Base-by-base conservation (phyloP, 371 early-diverging fungal species). In the Parasitella parasitica region DNA sequence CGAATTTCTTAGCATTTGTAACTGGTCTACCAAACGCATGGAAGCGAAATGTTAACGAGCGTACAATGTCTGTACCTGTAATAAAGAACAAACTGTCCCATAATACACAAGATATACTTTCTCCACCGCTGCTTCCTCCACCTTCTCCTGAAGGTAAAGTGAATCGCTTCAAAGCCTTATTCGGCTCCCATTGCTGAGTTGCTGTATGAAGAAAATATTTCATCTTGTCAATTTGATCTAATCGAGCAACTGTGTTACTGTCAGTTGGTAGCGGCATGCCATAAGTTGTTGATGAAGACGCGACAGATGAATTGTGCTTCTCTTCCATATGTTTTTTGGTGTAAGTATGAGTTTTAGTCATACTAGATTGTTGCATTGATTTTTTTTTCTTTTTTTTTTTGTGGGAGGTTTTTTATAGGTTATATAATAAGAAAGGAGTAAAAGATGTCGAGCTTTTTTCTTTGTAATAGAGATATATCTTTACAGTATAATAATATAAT, bases 11-110 rank as follows among this genome's bases (percentile, higher is more conserved):
- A 61, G 93, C 79, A 66, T 94, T 92, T 38, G 77, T 78, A 24
- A 99, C 92, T 11, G 92, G 94, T 18, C 99, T 81, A 54, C 94
- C 89, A 77, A 94, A 90, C 56, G 91, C 91, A 63, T 95, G 92
- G 72, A 99, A 99, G 35, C 99, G 91, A 75, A 93, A 97, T 18
- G 94, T 88, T 3, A 99, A 85, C 1, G 94, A 91, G 34, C 97
- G 92, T 16, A 99, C 98, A 69, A 99, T 99, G 71, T 99, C 99
- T 1, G 99, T 99, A 6, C 99, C 99, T 11, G 99, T 96, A 61
- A 98, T 95, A 75, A 94, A 91, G 69, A 91, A 97, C 20, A 89
- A 82, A 65, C 88, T 85, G 70, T 94, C 91, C 94, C 94, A 96
- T 26, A 92, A 77, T 7, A 97, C 89, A 72, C 98, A 98, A 4